A percentile compares a stretch with the other conserved stretches of the same genome.
Conservation (phyloP, 2,329 filamentous ascomycete species). For the Epichloe gansuensis region DNA sequence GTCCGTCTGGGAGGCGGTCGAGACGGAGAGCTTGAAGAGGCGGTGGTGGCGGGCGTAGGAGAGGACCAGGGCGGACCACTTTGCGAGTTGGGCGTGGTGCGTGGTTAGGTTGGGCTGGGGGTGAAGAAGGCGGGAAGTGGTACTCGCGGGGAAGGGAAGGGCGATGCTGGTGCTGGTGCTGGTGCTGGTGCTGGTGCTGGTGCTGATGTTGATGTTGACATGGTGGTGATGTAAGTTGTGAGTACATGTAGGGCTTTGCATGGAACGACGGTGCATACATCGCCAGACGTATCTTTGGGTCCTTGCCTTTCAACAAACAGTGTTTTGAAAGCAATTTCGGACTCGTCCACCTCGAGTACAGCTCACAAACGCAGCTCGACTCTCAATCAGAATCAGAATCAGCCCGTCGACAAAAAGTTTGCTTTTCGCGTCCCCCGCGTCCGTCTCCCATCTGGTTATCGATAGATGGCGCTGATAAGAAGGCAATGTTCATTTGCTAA, state of each 20-base stretch:
- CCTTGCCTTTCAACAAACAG: too few relatives aligned
- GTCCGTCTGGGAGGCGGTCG: constrained; percentile 36
- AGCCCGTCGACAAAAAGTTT: too few relatives aligned
- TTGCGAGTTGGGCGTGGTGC: constrained; percentile 61
- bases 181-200: not conserved
- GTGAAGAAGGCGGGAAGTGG: constrained; percentile 77
- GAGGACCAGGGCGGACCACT: constrained; percentile 80
- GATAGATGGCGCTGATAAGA: not conserved
- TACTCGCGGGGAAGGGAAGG: constrained; percentile 45
- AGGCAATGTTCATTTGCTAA: not conserved
- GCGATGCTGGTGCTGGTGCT: not conserved
- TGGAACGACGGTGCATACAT: too few relatives aligned
- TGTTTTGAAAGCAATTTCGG: too few relatives aligned
- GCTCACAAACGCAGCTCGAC: too few relatives aligned
- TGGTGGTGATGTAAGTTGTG: not conserved
- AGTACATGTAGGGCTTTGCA: too few relatives aligned
- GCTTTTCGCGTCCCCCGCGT: too few relatives aligned
- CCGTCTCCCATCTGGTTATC: not conserved
- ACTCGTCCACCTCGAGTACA: too few relatives aligned
- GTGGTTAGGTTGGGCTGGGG: constrained; percentile 62
- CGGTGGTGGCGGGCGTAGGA: constrained; percentile 70
- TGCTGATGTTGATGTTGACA: too few relatives aligned
- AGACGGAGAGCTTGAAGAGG: constrained; percentile 62
- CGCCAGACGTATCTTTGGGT: too few relatives aligned
- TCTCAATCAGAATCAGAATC: too few relatives aligned